Conservation (phyloP, 129 eudicot species). For the Sambucus nigra region DNA sequence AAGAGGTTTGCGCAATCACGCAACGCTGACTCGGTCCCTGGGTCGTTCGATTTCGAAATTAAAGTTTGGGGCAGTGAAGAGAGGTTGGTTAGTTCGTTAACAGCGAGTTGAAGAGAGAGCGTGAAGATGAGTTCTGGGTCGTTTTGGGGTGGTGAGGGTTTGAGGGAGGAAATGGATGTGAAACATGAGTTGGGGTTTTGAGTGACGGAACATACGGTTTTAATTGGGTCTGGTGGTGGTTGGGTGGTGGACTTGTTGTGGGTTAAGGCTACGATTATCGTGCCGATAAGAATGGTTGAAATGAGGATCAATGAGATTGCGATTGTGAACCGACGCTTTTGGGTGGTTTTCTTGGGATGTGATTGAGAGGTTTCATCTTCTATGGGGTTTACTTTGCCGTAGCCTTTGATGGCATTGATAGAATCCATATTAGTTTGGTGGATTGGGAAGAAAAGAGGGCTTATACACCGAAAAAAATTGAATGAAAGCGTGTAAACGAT, state of each 20-base stretch:
- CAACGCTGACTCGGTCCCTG: conserved; percentile 33
- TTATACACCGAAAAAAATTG: no score
- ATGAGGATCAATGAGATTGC: no score
- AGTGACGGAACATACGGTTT: conserved; percentile 56
- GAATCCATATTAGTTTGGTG: no score
- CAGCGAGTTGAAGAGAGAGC: conserved; percentile 38
- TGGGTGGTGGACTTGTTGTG: conserved; percentile 10
- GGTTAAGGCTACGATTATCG: background rate
- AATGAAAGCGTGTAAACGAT: no score
- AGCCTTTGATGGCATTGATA: no score
- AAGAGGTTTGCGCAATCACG: conserved; percentile 56
- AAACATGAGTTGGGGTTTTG: conserved; percentile 50
- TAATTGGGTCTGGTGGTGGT: conserved; percentile 24
- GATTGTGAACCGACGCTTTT: no score
- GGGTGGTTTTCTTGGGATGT: no score
- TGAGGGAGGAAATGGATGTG: conserved; percentile 31
- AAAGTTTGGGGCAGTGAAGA: conserved; percentile 33
- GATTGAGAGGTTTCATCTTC: no score
- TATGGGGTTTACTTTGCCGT: no score
- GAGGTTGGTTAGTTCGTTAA: conserved; percentile 23
- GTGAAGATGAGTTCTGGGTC: conserved; percentile 44
- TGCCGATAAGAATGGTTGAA: no score
- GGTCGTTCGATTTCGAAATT: conserved; percentile 29
- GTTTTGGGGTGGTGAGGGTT: conserved; percentile 6
- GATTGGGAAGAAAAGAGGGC: no score